Percentiles rank a stretch among this genome's conserved stretches.
phyloP scores from a whole-genome alignment of 805 yeast species.

The Candida tammaniensis region DNA sequence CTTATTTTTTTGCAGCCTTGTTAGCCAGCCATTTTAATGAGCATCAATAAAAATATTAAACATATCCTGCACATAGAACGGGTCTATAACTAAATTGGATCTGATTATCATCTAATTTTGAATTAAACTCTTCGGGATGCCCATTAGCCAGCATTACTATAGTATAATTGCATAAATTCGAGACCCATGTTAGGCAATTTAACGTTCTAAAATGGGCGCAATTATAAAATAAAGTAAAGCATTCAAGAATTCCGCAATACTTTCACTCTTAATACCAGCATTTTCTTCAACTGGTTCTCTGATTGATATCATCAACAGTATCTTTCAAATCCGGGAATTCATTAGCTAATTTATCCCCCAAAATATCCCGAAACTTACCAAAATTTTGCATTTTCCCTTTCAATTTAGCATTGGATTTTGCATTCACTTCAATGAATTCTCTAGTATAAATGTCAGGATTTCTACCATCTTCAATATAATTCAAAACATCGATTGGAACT shows the following conservation, averaged over 20 bases:
- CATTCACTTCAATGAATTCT: constrained; percentile 93
- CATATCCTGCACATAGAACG: constrained; percentile 5
- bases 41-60: too few relatives aligned
- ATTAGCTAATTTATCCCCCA: constrained; percentile 65
- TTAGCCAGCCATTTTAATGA: too few relatives aligned
- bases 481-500: constrained; percentile 80
- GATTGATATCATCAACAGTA: constrained; percentile 55
- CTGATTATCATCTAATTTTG: neutral
- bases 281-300: constrained; percentile 42
- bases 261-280: too few relatives aligned
- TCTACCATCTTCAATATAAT: constrained; percentile 92
- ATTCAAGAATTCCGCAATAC: too few relatives aligned
- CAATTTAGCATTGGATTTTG: constrained; percentile 81
- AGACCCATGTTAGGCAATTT: too few relatives aligned
- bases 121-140: constrained; percentile 2
- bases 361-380: constrained; percentile 54
- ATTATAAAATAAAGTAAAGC: too few relatives aligned
- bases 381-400: constrained; percentile 81
- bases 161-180: constrained; percentile 1
- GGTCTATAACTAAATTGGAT: neutral
- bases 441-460: constrained; percentile 97
- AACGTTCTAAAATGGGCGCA: too few relatives aligned
- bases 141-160: constrained; percentile 3
- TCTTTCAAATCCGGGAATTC: constrained; percentile 76
- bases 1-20: too few relatives aligned